These are phyloP conservation scores for Rhododendron ovatum DNA, from an alignment of 148 eudicot genomes.

Conservation along the genomic window DNA sequence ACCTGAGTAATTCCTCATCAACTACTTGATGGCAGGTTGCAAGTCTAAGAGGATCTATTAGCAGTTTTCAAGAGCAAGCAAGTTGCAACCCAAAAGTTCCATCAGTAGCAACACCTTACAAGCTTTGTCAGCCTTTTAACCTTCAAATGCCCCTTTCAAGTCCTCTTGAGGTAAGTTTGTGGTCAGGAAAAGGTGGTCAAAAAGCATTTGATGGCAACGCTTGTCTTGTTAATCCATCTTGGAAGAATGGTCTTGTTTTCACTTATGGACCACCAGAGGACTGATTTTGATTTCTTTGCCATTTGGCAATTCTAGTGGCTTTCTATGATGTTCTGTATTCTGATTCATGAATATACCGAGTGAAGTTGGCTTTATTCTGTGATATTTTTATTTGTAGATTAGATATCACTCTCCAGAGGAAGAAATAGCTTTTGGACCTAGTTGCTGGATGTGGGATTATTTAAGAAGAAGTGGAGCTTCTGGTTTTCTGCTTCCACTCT, in stretches of 20 bases:
- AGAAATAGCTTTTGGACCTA: constrained; percentile 97
- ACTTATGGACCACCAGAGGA: not conserved
- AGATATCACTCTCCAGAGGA: constrained; percentile 89
- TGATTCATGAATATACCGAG: not conserved
- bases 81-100: constrained; percentile 59
- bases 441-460: constrained; percentile 98
- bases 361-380: not conserved
- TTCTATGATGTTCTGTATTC: not conserved
- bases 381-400: constrained; percentile 41
- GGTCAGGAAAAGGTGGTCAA: not conserved
- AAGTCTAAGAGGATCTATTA: constrained; percentile 85
- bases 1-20: not conserved
- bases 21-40: constrained; percentile 56
- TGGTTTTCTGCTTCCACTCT: constrained; percentile 95
- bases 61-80: constrained; percentile 94
- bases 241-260: not conserved
- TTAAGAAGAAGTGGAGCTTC: constrained; percentile 98
- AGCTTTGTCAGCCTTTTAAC: constrained; percentile 71
- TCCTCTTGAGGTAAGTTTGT: constrained; percentile 61
- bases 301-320: not conserved
- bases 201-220: constrained; percentile 2
- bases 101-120: constrained; percentile 53
- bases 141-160: constrained; percentile 64
- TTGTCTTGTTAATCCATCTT: not conserved
- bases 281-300: not conserved